These are phyloP conservation scores for Zychaea mexicana DNA, from an alignment of 371 early-diverging fungal species.

Conservation along the genomic window DNA sequence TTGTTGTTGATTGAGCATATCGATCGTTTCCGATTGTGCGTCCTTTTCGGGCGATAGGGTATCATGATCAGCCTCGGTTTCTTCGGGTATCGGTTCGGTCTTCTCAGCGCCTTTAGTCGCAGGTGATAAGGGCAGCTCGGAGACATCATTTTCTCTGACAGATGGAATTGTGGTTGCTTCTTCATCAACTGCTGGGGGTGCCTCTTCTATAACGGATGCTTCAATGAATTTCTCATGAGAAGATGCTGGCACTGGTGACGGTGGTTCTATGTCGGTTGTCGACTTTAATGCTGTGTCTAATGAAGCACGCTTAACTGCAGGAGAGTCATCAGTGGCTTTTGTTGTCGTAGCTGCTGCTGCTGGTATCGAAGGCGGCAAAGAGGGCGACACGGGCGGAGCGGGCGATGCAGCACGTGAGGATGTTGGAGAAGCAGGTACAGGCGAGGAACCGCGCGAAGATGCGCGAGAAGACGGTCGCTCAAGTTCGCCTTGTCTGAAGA, in stretches of 20 bases:
- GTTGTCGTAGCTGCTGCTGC: neutral
- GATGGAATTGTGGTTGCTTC: no score
- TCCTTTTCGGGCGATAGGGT: neutral
- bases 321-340: no score
- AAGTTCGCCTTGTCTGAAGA: conserved; percentile 15
- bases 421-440: neutral
- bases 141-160: no score
- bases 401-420: conserved; percentile 1
- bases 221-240: no score
- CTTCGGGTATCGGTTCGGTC: neutral
- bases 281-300: neutral
- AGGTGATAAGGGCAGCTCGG: no score
- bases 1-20: neutral
- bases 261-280: neutral
- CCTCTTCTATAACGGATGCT: no score
- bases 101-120: no score
- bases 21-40: neutral
- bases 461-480: conserved; percentile 5
- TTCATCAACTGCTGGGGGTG: no score
- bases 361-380: neutral
- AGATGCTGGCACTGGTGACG: no score
- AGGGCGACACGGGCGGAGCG: neutral
- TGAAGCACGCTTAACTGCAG: no score
- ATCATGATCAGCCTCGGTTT: neutral
- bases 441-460: neutral